These are phyloP conservation scores for Linaria vulgaris DNA, from an alignment of 257 asterid genomes.

Conservation along the genomic window DNA sequence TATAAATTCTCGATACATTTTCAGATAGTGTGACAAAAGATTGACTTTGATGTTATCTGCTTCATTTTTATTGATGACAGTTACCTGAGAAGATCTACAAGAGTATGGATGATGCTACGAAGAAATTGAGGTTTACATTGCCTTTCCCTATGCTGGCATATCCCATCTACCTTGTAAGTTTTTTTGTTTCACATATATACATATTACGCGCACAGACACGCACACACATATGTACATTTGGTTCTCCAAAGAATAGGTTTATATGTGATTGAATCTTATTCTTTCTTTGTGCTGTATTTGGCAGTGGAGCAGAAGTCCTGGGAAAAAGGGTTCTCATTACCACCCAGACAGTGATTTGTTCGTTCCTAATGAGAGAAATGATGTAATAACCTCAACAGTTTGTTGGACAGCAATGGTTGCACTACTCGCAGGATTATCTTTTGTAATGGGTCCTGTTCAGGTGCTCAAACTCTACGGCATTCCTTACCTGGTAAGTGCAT, in stretches of 20 bases:
- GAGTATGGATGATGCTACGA: constrained; percentile 51
- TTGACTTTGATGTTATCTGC: neutral
- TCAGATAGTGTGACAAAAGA: too few species aligned
- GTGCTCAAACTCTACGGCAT: constrained; percentile 82
- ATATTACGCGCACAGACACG: too few species aligned
- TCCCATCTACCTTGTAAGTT: constrained; percentile 78
- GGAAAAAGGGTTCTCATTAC: constrained; percentile 88
- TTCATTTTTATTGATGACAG: neutral
- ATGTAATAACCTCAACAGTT: constrained; percentile 76
- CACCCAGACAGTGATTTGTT: constrained; percentile 83
- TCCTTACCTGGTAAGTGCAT: constrained; percentile 68
- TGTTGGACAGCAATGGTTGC: constrained; percentile 93
- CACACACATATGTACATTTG: too few species aligned
- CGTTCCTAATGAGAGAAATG: constrained; percentile 68
- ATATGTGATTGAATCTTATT: too few species aligned
- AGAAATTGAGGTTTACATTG: constrained; percentile 72
- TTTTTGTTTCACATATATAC: neutral
- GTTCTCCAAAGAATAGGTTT: too few species aligned
- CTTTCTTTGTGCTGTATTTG: neutral
- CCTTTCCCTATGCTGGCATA: constrained; percentile 93
- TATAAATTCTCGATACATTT: neutral
- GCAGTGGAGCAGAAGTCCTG: constrained; percentile 95
- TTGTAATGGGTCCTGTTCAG: constrained; percentile 72
- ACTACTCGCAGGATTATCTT: constrained; percentile 68
- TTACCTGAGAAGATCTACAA: constrained; percentile 18